Evolutionary conservation across 495 filamentous ascomycete species (phyloP).

Genomic region (Neurospora hispaniola): DNA sequence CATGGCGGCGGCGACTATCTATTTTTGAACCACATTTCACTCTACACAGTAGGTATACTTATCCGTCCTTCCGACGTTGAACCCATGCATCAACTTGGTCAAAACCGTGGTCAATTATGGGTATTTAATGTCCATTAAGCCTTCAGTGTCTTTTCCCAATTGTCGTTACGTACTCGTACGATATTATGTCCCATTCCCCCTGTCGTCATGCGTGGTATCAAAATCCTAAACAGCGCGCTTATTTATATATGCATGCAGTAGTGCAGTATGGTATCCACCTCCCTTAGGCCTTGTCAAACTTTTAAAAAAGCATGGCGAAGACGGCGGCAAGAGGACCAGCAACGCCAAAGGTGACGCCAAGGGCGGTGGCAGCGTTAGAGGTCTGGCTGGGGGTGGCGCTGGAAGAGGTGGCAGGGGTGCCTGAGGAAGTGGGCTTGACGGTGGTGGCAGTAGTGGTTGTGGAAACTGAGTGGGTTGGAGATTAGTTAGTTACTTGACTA

Average conservation of each 20-base stretch:
- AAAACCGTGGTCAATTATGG: background rate
- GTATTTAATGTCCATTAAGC: background rate
- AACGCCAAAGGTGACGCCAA: constrained; percentile 9
- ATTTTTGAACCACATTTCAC: background rate
- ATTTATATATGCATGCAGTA: background rate
- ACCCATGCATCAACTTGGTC: background rate
- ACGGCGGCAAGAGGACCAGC: constrained; percentile 8
- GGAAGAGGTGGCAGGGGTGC: background rate
- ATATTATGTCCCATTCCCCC: background rate
- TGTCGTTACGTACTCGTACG: background rate
- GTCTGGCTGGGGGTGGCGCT: background rate
- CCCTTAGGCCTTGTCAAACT: background rate
- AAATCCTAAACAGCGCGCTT: background rate
- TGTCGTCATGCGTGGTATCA: background rate
- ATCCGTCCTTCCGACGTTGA: background rate
- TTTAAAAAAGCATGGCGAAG: constrained; percentile 7
- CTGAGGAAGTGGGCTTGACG: background rate
- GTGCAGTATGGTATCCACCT: background rate
- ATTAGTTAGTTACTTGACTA: background rate
- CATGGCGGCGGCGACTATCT: background rate
- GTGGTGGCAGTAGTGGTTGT: constrained; percentile 4
- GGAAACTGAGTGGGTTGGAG: background rate
- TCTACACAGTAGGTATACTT: background rate
- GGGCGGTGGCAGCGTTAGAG: constrained; percentile 2
- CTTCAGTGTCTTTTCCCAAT: background rate